phyloP scores from a whole-genome alignment of 768 basidiomycete species.

The Amanita phalloides region DNA sequence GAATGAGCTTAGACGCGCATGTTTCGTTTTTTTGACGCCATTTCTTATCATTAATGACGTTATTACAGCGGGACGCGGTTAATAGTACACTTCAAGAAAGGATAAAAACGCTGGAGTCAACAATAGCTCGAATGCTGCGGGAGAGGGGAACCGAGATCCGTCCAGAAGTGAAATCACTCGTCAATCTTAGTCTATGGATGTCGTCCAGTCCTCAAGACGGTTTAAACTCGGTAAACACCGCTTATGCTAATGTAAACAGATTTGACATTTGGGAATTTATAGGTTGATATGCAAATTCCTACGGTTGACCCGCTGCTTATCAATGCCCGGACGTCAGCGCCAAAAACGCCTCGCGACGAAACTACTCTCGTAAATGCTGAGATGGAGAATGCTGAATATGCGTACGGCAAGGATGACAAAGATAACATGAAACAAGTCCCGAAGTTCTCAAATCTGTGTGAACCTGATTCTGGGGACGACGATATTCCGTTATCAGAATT shows the following conservation, averaged over 20 bases:
- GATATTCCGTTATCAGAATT: constrained; percentile 16
- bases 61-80: constrained; percentile 34
- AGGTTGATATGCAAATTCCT: constrained; percentile 4
- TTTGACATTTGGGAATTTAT: neutral
- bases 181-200: constrained; percentile 29
- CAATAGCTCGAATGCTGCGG: constrained; percentile 32
- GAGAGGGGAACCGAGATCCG: constrained; percentile 20
- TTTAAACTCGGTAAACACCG: constrained; percentile 5
- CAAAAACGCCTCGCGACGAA: neutral
- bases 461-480: constrained; percentile 14
- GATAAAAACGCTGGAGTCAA: constrained; percentile 33
- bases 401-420: neutral
- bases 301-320: constrained; percentile 1
- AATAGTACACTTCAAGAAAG: constrained; percentile 32
- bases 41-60: constrained; percentile 6
- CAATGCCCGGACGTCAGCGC: neutral
- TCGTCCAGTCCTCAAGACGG: constrained; percentile 20
- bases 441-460: constrained; percentile 8
- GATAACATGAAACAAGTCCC: neutral
- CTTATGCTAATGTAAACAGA: neutral
- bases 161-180: constrained; percentile 21
- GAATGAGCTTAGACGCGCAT: constrained; percentile 45
- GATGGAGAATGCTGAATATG: neutral
- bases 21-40: constrained; percentile 8
- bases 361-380: neutral